These are phyloP conservation scores for Tetrahymena elliotti DNA, from an alignment of 73 alveolate species.

Conservation along the genomic window DNA sequence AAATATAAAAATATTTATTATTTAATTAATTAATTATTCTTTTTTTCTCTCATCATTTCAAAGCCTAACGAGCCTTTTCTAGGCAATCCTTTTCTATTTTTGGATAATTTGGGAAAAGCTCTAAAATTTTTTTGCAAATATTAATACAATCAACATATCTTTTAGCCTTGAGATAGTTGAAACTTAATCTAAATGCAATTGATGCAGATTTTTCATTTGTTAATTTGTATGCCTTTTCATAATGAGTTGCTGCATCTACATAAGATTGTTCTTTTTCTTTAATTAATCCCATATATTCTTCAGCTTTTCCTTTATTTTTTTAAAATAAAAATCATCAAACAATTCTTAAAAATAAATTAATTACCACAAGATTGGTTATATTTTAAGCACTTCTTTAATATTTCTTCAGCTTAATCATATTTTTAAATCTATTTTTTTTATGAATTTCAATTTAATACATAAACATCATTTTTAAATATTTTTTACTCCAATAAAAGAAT, in stretches of 20 bases:
- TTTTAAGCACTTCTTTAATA: conserved; percentile 49
- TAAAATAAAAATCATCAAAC: neutral
- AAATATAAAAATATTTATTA: neutral
- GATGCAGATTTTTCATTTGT: conserved; percentile 84
- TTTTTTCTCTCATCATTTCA: neutral
- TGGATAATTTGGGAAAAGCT: conserved; percentile 81
- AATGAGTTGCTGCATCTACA: conserved; percentile 82
- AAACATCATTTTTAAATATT: neutral
- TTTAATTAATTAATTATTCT: neutral
- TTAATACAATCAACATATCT: conserved; percentile 76
- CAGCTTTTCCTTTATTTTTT: conserved; percentile 64
- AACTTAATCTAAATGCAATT: conserved; percentile 92
- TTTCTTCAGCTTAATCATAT: conserved; percentile 76
- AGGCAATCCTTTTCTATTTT: conserved; percentile 66
- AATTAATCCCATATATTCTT: conserved; percentile 87
- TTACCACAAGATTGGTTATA: conserved; percentile 70
- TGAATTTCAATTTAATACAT: neutral
- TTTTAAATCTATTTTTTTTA: conserved; percentile 41
- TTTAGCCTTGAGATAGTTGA: conserved; percentile 85
- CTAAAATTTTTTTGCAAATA: conserved; percentile 84
- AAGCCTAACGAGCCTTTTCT: conserved; percentile 13
- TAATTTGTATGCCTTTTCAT: conserved; percentile 89
- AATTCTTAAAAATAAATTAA: neutral
- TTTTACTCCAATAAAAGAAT: conserved; percentile 59
- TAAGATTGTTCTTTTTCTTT: conserved; percentile 84